phyloP scores from a whole-genome alignment of 768 basidiomycete genomes.

The Galerina marginata region DNA sequence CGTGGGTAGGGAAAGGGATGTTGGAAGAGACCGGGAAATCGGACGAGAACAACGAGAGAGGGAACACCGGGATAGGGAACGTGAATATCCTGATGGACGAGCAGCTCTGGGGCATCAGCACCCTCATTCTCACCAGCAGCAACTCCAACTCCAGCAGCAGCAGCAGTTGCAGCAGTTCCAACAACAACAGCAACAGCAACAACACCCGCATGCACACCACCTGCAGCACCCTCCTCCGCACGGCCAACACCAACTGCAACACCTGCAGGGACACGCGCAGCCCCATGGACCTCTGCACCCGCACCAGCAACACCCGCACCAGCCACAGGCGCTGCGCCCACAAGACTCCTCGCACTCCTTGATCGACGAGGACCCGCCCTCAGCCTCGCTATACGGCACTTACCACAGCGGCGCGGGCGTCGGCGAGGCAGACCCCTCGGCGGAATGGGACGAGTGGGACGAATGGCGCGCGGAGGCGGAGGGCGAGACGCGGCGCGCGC shows the following conservation, averaged over 20 bases:
- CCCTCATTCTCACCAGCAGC: neutral
- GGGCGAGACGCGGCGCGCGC: slow-evolving; percentile 32
- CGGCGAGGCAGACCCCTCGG: neutral
- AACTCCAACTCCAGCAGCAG: slow-evolving; percentile 16
- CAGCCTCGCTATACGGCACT: neutral
- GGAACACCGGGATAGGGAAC: slow-evolving; percentile 12
- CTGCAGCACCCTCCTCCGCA: neutral
- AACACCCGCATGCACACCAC: neutral
- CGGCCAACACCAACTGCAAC: neutral
- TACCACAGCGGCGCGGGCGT: neutral
- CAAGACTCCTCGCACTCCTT: neutral
- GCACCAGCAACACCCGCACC: slow-evolving; percentile 1
- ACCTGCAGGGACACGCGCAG: neutral
- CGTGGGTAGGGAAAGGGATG: slow-evolving; percentile 11
- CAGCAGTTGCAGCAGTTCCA: slow-evolving; percentile 9
- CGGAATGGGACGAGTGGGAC: slow-evolving; percentile 19
- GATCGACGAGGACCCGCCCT: neutral
- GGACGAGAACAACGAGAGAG: slow-evolving; percentile 10
- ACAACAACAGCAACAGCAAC: slow-evolving; percentile 15
- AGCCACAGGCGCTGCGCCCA: neutral
- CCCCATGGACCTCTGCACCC: neutral
- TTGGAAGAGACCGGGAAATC: slow-evolving; percentile 16
- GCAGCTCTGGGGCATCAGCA: neutral
- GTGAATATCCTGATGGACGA: slow-evolving; percentile 16
- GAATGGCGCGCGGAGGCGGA: slow-evolving; percentile 26